Conservation (phyloP, 1,284 basidiomycete species). For the Omphalotus olearius region DNA sequence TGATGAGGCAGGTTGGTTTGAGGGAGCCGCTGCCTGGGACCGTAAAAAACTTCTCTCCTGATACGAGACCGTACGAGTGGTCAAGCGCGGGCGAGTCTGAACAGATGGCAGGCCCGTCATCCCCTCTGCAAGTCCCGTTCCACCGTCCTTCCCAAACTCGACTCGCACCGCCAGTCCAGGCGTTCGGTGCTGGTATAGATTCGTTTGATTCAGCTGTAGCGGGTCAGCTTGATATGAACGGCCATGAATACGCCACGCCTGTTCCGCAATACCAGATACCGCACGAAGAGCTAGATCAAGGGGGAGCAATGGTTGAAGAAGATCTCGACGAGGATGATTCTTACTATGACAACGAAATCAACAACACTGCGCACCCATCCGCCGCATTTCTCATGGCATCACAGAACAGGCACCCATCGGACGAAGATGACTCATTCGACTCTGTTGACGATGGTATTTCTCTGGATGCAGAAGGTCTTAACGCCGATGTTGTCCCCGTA, state of each 20-base stretch:
- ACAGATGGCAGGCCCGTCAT: neutral
- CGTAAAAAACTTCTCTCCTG: neutral
- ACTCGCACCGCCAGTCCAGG: neutral
- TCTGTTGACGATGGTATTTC: constrained; percentile 2
- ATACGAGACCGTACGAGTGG: constrained; percentile 3
- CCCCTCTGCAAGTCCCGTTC: neutral
- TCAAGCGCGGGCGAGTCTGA: constrained; percentile 1
- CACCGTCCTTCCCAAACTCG: neutral
- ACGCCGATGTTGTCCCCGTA: constrained; percentile 27
- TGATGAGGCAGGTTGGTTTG: constrained; percentile 50
- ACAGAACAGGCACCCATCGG: constrained; percentile 15
- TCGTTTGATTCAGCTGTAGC: neutral
- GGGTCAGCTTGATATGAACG: neutral
- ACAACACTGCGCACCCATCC: constrained; percentile 50
- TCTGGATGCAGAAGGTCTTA: neutral
- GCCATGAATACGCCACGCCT: neutral
- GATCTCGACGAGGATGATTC: constrained; percentile 37
- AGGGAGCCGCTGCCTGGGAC: neutral
- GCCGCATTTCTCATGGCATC: constrained; percentile 56
- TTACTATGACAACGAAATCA: constrained; percentile 45
- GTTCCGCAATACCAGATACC: neutral
- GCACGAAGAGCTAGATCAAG: neutral
- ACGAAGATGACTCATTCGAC: constrained; percentile 13
- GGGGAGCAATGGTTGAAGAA: constrained; percentile 3
- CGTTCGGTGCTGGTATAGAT: neutral